Evolutionary conservation across 306 rosid species (phyloP), one percentile per base, ranked within the genome.

Genomic region (Vachellia collinsii): DNA sequence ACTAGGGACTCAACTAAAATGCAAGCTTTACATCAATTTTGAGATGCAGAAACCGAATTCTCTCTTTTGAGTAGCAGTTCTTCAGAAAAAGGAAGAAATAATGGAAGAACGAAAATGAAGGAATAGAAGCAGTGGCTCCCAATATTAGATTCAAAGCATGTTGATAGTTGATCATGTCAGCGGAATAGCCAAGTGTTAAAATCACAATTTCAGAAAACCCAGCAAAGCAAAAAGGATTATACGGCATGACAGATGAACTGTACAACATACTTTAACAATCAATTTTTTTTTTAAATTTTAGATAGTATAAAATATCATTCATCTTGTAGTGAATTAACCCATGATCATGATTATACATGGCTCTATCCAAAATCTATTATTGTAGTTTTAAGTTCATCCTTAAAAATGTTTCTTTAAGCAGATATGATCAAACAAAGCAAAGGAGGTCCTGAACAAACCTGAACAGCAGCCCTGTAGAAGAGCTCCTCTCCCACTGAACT

Each of bases 401-500:
- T 23, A 51, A 70, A 43, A 11, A 8, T 54, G 75, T 37, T 70
- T 79, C 83, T 25, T 53, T 3, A 6, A 67, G 70, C 16, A 48
- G 42, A 61, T 59, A 77, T 36, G 16, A 81, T 14, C 36, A 68
- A 83, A 74, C 25, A 36, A 70, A 56, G 67, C 39, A 70, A 17
- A 43, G 69, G 62, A 81, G 75, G 70, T 70, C 64, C 37, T 10
- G n/a, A 80, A 85, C 89, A 85, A 62, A 95, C 99, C 98, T 95
- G 99, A 87, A 95, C 93, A 23, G 99, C 99, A 63, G 99, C 99
- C 77, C 99, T 88, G 82, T 95, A 95, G 87, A 95, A 95, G 73
- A 95, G 99, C 78, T 95, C 99, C 89, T 95, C 99, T 71, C 99
- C 99, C 36, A 93, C 97, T 11, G 99, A 95, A 88, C 99, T 95